Conservation (phyloP, 1,139 yeast species). For the Pneumocystis carinii region DNA sequence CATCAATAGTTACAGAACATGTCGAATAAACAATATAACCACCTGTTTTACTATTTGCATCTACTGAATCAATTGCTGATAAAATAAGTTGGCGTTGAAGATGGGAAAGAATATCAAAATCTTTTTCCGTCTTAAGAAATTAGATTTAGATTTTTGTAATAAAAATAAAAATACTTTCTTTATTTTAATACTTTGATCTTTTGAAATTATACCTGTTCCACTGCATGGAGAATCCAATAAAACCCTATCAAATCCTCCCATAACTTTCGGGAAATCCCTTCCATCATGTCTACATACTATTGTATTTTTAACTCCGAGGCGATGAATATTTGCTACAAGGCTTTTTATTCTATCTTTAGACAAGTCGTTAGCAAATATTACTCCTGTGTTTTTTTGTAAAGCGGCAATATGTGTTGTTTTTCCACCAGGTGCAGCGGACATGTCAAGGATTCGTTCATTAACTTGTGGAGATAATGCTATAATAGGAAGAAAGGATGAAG, state of each 20-base stretch:
- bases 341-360: constrained; percentile 93
- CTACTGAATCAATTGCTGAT: constrained; percentile 95
- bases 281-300: constrained; percentile 97
- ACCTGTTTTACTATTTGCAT: constrained; percentile 79
- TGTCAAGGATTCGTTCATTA: constrained; percentile 85
- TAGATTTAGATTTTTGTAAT: constrained; percentile 65
- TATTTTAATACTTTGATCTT: constrained; percentile 88
- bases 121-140: constrained; percentile 47
- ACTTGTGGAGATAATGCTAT: constrained; percentile 96
- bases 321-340: constrained; percentile 89
- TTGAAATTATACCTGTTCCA: constrained; percentile 98
- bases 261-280: constrained; percentile 92
- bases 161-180: constrained; percentile 37
- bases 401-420: constrained; percentile 94
- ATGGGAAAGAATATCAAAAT: constrained; percentile 91
- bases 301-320: constrained; percentile 92
- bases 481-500: constrained; percentile 92
- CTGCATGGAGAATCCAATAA: constrained; percentile 97
- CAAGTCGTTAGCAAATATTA: constrained; percentile 93
- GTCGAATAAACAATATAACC: constrained; percentile 94
- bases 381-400: constrained; percentile 93
- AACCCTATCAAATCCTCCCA: constrained; percentile 94
- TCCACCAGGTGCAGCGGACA: constrained; percentile 99
- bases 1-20: constrained; percentile 96
- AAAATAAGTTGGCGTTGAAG: constrained; percentile 84